These are phyloP conservation scores for Candida nanaspora DNA, from an alignment of 805 yeast genomes.

Conservation along the genomic window DNA sequence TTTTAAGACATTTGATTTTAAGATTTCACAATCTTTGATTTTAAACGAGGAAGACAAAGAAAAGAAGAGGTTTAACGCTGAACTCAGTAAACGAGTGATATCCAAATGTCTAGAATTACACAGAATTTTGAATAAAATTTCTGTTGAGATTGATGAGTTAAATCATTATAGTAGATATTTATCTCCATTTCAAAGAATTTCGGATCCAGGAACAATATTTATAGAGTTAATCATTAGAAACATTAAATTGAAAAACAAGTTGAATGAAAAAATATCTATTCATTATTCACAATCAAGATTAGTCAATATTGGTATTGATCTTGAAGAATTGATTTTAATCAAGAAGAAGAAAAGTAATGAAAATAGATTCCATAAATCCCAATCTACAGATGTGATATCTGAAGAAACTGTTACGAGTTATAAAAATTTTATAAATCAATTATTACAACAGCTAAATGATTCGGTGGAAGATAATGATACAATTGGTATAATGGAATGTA, in stretches of 20 bases:
- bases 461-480: constrained; percentile 48
- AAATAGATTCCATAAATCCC: no score
- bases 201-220: constrained; percentile 45
- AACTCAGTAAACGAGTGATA: constrained; percentile 48
- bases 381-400: constrained; percentile 22
- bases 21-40: constrained; percentile 25
- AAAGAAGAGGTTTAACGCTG: constrained; percentile 41
- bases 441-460: constrained; percentile 49
- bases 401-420: constrained; percentile 41
- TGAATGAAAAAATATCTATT: constrained; percentile 47
- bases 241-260: constrained; percentile 41
- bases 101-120: constrained; percentile 42
- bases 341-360: constrained; percentile 6
- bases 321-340: constrained; percentile 34
- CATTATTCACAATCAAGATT: constrained; percentile 61
- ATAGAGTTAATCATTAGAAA: constrained; percentile 38
- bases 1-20: constrained; percentile 43
- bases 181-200: constrained; percentile 39
- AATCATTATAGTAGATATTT: constrained; percentile 34
- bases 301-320: constrained; percentile 55
- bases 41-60: constrained; percentile 13
- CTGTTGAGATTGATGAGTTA: constrained; percentile 38
- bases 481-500: constrained; percentile 56
- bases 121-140: constrained; percentile 31
- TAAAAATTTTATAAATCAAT: constrained; percentile 49